A percentile compares a stretch with the other conserved stretches of the same genome.
These are phyloP conservation scores for Fusarium annulatum DNA, from an alignment of 2,329 filamentous ascomycete species.

Conservation along the genomic window DNA sequence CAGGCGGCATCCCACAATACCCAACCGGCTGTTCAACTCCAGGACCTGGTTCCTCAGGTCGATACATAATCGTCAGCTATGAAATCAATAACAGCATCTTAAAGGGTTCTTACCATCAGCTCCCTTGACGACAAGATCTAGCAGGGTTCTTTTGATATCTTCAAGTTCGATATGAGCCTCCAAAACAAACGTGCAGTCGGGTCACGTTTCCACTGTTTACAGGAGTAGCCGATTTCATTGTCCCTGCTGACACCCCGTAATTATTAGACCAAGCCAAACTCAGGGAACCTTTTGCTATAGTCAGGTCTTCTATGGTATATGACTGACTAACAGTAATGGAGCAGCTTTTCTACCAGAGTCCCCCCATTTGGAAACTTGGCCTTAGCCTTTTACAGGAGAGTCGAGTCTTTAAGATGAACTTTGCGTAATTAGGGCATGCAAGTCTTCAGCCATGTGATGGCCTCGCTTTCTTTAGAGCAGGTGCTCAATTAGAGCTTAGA, in stretches of 20 bases:
- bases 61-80: neutral
- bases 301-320: too few species aligned
- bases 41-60: neutral
- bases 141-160: neutral
- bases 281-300: too few species aligned
- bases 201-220: neutral
- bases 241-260: neutral
- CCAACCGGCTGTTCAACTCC: neutral
- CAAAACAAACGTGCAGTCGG: neutral
- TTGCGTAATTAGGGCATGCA: neutral
- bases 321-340: neutral
- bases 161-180: neutral
- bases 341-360: neutral
- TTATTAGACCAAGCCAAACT: neutral
- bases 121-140: neutral
- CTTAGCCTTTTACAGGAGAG: neutral
- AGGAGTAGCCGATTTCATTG: neutral
- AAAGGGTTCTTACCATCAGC: neutral
- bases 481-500: neutral
- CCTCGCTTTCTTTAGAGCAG: neutral
- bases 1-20: neutral
- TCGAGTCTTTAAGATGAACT: neutral
- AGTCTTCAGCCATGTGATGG: neutral
- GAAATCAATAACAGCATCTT: too few species aligned
- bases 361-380: neutral